Conservation (phyloP, 495 filamentous ascomycete species). For the Penicillium verhagenii region DNA sequence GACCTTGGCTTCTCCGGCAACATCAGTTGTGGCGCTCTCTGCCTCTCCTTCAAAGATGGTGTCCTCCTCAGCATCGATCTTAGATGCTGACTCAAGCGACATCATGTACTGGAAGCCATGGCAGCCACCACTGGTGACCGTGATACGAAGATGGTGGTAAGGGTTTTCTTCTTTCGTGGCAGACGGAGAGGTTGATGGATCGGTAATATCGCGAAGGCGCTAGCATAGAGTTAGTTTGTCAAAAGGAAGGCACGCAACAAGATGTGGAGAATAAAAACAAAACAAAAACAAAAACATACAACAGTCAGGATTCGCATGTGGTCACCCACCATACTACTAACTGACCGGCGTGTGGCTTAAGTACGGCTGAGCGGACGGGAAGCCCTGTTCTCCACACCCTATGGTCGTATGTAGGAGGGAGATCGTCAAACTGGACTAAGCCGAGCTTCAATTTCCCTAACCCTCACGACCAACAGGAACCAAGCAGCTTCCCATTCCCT, state of each 20-base stretch:
- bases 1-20: slow-evolving; percentile 66
- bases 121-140: slow-evolving; percentile 89
- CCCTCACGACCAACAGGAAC: not conserved
- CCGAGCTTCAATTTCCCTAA: not conserved
- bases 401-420: slow-evolving; percentile 43
- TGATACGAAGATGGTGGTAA: slow-evolving; percentile 79
- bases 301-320: slow-evolving; percentile 51
- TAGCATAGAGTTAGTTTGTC: slow-evolving; percentile 28
- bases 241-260: not conserved
- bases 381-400: slow-evolving; percentile 53
- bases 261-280: slow-evolving; percentile 1
- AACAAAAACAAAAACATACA: slow-evolving; percentile 43
- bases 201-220: slow-evolving; percentile 65
- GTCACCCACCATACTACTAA: slow-evolving; percentile 54
- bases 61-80: slow-evolving; percentile 72
- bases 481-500: slow-evolving; percentile 4
- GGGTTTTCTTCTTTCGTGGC: slow-evolving; percentile 71
- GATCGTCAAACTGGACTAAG: slow-evolving; percentile 10
- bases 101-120: slow-evolving; percentile 98
- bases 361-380: slow-evolving; percentile 52
- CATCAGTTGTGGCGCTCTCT: slow-evolving; percentile 29
- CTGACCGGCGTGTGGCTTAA: slow-evolving; percentile 50
- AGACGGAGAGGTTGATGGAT: slow-evolving; percentile 41
- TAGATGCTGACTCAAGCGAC: slow-evolving; percentile 64
- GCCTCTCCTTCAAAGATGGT: slow-evolving; percentile 53